Conservation (phyloP, 192 early-diverging fungal genomes). For the Umbelopsis sp. region DNA sequence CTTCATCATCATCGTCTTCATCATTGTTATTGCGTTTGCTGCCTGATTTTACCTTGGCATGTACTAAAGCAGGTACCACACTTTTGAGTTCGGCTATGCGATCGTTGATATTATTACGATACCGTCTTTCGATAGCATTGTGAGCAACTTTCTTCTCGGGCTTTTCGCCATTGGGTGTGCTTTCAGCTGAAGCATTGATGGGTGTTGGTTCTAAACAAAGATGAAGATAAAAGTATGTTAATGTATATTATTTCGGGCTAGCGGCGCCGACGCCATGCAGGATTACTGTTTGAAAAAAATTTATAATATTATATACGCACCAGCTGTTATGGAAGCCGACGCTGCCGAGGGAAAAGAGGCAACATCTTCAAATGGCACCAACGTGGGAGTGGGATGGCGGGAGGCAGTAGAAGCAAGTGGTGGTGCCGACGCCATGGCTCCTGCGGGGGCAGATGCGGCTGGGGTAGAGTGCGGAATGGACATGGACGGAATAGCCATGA, state of each 20-base stretch:
- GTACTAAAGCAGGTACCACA: constrained; percentile 81
- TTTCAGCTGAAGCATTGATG: background rate
- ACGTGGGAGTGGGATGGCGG: no score
- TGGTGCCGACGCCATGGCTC: background rate
- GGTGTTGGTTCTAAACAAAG: background rate
- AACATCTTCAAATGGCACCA: no score
- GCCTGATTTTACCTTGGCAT: constrained; percentile 47
- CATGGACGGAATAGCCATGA: background rate
- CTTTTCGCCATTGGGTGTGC: constrained; percentile 34
- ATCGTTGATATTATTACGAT: constrained; percentile 98
- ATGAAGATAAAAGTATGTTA: no score
- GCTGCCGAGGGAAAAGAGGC: no score
- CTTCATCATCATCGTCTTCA: constrained; percentile 57
- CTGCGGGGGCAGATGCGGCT: background rate
- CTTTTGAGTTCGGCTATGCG: constrained; percentile 87
- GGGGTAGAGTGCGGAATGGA: background rate
- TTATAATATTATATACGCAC: no score
- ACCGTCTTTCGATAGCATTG: constrained; percentile 94
- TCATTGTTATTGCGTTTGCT: constrained; percentile 36
- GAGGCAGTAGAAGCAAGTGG: background rate
- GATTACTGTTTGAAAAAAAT: no score
- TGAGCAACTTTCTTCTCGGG: constrained; percentile 90
- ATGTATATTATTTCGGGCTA: no score
- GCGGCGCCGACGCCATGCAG: no score
- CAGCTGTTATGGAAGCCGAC: no score